Evolutionary conservation across 768 basidiomycete genomes (phyloP), one percentile per base, ranked within the genome.

Genomic region (Boletellus ananiceps): DNA sequence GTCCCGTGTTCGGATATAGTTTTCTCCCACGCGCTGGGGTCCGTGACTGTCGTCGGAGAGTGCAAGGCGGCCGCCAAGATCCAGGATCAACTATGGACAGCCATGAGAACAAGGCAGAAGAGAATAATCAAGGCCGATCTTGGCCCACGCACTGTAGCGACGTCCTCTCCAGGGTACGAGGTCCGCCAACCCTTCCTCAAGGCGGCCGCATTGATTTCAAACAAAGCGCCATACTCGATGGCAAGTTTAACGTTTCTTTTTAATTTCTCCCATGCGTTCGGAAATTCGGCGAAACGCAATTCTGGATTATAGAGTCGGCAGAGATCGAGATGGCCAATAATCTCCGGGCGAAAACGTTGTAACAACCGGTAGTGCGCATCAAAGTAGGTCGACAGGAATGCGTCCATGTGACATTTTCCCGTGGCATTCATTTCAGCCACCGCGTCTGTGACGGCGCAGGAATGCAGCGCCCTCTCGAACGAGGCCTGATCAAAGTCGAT

Each of bases 1-100:
- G 11, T 74, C 72, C 40, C 71, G 73, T 53, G 87, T 67, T 16
- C 77, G 74, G 47, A 71, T 61, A 59, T 97, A 99, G 66, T 97
- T 92, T 50, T 92, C 73, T 0, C 93, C 93, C 46, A 98, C 93
- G 8, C 82, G 82, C 27, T 82, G 80, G 2, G 92, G 87, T 0
- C 91, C 93, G 60, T 99, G 96, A 45, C 93, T 94, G 69, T 98
- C 96, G 64, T 98, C 96, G 5, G 95, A 98, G 23, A 99, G 75
- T 16, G 85, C 79, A 55, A 96, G 81, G 19, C 81, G 80, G 3
- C 94, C 96, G 9, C 77, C 80, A 41, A 75, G 67, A 37, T 74
- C 62, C n/a, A 81, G 57, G 49, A 97, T 88, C 19, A 86, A 60
- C 95, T 97, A 62, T 25, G 46, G 13, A 40, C 32, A 29, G 33